Base-by-base conservation (phyloP, 2,329 filamentous ascomycete genomes). In the Cladosporium sp. region DNA sequence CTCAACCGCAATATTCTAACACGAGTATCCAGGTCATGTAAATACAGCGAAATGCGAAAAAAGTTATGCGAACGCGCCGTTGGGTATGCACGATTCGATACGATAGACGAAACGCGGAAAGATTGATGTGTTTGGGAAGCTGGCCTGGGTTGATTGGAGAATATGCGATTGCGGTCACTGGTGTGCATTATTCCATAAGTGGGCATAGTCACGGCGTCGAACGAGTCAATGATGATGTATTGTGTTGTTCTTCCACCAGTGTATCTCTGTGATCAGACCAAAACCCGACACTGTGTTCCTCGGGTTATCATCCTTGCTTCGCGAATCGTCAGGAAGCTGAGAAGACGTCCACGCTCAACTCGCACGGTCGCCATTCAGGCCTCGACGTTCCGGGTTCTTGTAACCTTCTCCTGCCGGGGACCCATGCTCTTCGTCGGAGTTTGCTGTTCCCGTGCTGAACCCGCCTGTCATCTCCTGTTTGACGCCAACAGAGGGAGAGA, bases 31-130 rank as follows among this genome's bases (percentile, higher is more conserved):
- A 57, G 55, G 55, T 57, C 55, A 57, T 57, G 55, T 57, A 26
- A 57, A 55, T 33, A 68, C 65, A 28, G n/a, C 16, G 33, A 37
- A n/a, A 23, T 11, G 44, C 28, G 28, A 16, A 50, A 53, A 33
- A 33, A 18, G 28, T 35, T 35, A 31, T 28, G 31, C 18, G 46
- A 28, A 53, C n/a, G 58, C 16, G 5, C 18, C 26, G 28, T 53
- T 37, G 56, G 56, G 40, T 59, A 18, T 59, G 33, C 23, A 46
- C 35, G 40, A 59, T 21, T 31, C 33, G 40, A 59, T 31, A 28
- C 14, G 40, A 59, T 40, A 44, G 56, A 46, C 23, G 18, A 29
- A 26, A 37, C 28, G 26, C 40, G 33, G 16, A 33, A 56, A 33
- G 52, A 56, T 18, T 29, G 33, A 40, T 23, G 40, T 37, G 58